Conservation (phyloP, 2,329 filamentous ascomycete genomes). For the Fusarium citri region DNA sequence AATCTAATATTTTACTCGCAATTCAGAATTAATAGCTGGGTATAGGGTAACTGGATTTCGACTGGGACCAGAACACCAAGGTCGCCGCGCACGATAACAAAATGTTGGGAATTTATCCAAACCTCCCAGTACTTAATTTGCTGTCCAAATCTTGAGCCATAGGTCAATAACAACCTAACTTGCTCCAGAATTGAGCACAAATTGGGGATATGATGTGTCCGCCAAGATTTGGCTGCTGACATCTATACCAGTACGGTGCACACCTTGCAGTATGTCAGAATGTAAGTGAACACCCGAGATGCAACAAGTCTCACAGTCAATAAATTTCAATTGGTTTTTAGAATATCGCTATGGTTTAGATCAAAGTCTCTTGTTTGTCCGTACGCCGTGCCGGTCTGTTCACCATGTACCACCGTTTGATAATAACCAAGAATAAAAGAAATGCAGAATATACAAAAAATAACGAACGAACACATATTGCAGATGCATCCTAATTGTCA, state of each 20-base stretch:
- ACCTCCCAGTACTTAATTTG: neutral
- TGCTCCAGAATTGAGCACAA: no score
- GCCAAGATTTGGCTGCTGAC: no score
- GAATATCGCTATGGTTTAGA: neutral
- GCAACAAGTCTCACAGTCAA: neutral
- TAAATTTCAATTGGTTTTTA: neutral
- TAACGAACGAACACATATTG: neutral
- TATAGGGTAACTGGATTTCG: neutral
- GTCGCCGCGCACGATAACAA: neutral
- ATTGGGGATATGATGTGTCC: no score
- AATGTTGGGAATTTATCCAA: neutral
- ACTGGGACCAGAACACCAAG: neutral
- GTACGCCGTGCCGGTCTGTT: slow-evolving; percentile 22
- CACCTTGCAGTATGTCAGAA: no score
- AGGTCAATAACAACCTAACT: no score
- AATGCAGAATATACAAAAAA: neutral
- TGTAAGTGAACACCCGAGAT: neutral
- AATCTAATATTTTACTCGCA: neutral
- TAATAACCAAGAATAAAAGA: slow-evolving; percentile 6
- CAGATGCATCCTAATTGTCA: slow-evolving; percentile 5
- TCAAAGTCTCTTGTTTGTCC: neutral
- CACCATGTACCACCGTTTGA: neutral
- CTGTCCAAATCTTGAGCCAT: neutral
- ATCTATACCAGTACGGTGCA: no score
- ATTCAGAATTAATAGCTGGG: neutral